A percentile compares a stretch with the other conserved stretches of the same genome.
Conservation (phyloP, 2,329 filamentous ascomycete genomes). For the Bimuria novae-zelandiae region DNA sequence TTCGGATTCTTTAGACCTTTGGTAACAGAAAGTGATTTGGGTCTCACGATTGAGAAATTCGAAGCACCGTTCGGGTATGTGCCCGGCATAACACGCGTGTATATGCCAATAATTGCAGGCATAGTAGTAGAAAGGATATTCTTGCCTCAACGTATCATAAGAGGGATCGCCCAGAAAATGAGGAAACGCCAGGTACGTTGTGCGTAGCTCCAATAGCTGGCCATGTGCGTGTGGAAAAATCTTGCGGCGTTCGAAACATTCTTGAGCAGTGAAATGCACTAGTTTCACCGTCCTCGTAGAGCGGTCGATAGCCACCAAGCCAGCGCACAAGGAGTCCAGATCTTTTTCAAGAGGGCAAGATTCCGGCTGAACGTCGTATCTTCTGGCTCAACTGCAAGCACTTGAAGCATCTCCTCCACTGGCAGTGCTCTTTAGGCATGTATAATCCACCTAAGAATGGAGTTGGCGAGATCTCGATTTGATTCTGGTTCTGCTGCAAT, state of each 20-base stretch:
- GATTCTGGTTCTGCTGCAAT: background rate
- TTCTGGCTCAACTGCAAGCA: slow-evolving; percentile 5
- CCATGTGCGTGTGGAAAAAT: background rate
- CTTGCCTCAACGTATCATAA: background rate
- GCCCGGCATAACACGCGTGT: no score
- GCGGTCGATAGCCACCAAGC: slow-evolving; percentile 34
- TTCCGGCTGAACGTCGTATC: background rate
- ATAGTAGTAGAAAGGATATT: background rate
- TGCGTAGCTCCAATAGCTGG: background rate
- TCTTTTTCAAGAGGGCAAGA: slow-evolving; percentile 1
- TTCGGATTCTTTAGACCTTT: no score
- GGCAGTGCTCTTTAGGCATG: background rate
- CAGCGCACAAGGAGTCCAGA: slow-evolving; percentile 22
- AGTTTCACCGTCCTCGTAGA: slow-evolving; percentile 25
- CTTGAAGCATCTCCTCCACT: slow-evolving; percentile 9
- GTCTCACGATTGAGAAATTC: no score
- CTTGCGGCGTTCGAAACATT: slow-evolving; percentile 26
- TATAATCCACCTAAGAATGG: slow-evolving; percentile 1
- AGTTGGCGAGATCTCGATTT: background rate
- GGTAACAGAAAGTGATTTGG: no score
- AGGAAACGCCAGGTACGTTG: background rate
- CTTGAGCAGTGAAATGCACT: slow-evolving; percentile 28
- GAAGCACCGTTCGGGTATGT: no score
- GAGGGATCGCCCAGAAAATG: background rate
- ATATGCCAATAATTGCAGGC: background rate